phyloP scores from a whole-genome alignment of 805 yeast species.

The Sugiyamaella chiloensis region DNA sequence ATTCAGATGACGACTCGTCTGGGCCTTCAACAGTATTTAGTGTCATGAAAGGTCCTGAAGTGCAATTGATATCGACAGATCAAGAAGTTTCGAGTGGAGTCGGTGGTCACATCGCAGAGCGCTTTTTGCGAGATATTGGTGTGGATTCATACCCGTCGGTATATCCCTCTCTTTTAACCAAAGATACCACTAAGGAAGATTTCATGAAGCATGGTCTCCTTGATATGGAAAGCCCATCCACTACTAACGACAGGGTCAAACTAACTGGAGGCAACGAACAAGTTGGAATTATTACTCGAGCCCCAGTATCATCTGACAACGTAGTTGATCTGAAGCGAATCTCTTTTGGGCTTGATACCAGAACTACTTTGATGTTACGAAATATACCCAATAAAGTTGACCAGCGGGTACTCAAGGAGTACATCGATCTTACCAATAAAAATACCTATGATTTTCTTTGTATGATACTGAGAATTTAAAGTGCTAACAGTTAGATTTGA shows the following conservation, averaged over 20 bases:
- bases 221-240: neutral
- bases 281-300: slow-evolving; percentile 25
- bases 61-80: too few relatives aligned
- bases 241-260: neutral
- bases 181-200: slow-evolving; percentile 1
- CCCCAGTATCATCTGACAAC: slow-evolving; percentile 35
- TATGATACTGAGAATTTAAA: slow-evolving; percentile 23
- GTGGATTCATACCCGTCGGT: neutral
- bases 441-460: slow-evolving; percentile 40
- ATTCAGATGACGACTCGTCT: neutral
- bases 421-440: slow-evolving; percentile 45
- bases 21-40: neutral
- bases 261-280: neutral
- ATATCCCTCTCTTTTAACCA: neutral
- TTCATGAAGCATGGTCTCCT: neutral
- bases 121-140: too few relatives aligned
- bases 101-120: too few relatives aligned
- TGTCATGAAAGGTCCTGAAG: neutral
- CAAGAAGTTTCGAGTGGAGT: too few relatives aligned
- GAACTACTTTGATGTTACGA: slow-evolving; percentile 52
- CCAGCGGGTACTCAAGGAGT: slow-evolving; percentile 44
- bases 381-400: slow-evolving; percentile 53
- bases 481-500: slow-evolving; percentile 33
- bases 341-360: slow-evolving; percentile 40
- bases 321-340: slow-evolving; percentile 42